Base-by-base conservation (phyloP, 345 rosid genomes). In the Moricandia arvensis region DNA sequence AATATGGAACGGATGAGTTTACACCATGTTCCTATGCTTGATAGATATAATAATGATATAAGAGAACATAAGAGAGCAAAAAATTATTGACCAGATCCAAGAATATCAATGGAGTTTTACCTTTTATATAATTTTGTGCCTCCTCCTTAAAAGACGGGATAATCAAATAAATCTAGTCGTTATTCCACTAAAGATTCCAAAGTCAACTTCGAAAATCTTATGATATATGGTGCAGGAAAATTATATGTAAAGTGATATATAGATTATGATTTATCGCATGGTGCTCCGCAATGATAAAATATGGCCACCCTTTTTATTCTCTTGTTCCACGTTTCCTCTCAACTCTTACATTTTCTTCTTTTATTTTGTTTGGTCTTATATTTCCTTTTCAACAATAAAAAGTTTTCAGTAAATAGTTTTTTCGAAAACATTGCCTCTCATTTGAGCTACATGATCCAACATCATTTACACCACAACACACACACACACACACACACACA, bases 201-300 rank as follows among this genome's bases (percentile, higher is more conserved):
- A 78, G 81, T 78, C 81, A 78, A 78, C 81, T 78, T 78, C 78
- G 11, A 66, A 49, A 57, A 69, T 78, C 69, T 21, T 66, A 49
- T 66, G 72, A 71, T 71, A 58, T 33, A 60, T 71, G 43, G 74
- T 75, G 70, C 70, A 63, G 70, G 65, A 53, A 53, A 61, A 17
- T 72, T 54, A 53, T 66, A 58, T 27, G 34, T 37, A 66, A 77
- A 67, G 72, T 66, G 68, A 53, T 30, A 35, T 60, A 68, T 72
- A 72, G 15, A 78, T 67, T 73, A 71, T 72, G 76, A 71, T 77
- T 77, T 71, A 58, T 72, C 47, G 76, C 81, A 72, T 77, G 81
- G 66, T 57, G n/a, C 66, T 59, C 29, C 0, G 72, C 68, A 77
- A 72, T 72, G 73, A 76, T 76, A 55, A 24, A 34, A 27, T 53